These are phyloP conservation scores for Microdochium nivale DNA, from an alignment of 2,329 filamentous ascomycete genomes.

Conservation along the genomic window DNA sequence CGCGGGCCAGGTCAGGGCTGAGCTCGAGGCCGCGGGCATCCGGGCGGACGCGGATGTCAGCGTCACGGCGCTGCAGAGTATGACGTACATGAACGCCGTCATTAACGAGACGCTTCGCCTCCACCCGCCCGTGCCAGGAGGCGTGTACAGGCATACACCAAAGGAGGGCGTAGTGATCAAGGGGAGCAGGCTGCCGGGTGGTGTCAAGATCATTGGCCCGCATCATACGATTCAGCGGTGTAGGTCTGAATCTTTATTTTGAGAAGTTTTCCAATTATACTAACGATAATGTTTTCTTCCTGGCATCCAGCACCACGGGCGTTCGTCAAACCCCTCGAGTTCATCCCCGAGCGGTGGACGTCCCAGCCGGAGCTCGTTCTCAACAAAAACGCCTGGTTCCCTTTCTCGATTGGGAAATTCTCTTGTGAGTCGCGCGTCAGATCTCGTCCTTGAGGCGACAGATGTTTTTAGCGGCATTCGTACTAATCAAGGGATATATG, in stretches of 20 bases:
- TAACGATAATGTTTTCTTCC: neutral
- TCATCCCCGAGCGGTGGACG: constrained; percentile 12
- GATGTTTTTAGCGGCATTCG: no score
- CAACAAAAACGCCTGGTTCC: constrained; percentile 8
- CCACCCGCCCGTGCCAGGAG: constrained; percentile 8
- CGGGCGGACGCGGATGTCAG: constrained; percentile 5
- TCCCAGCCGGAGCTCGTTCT: constrained; percentile 5
- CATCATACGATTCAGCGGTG: constrained; percentile 8
- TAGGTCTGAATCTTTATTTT: no score
- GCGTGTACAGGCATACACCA: constrained; percentile 8
- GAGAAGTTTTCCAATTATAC: no score
- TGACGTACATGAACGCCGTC: constrained; percentile 8
- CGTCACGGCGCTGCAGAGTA: constrained; percentile 4
- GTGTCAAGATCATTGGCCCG: constrained; percentile 8
- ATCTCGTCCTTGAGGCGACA: no score
- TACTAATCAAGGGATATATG: no score
- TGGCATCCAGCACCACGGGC: constrained; percentile 5
- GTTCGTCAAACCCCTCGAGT: constrained; percentile 7
- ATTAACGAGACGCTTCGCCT: constrained; percentile 10
- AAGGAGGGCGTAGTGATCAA: constrained; percentile 5
- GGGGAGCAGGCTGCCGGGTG: constrained; percentile 7
- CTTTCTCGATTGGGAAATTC: constrained; percentile 9
- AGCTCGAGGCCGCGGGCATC: constrained; percentile 6
- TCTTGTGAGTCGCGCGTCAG: constrained; percentile 7
- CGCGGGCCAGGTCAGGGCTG: constrained; percentile 3